Percentiles rank a stretch among this genome's conserved stretches.
These are phyloP conservation scores for Dipodascus albidus DNA, from an alignment of 805 yeast species.

Conservation along the genomic window DNA sequence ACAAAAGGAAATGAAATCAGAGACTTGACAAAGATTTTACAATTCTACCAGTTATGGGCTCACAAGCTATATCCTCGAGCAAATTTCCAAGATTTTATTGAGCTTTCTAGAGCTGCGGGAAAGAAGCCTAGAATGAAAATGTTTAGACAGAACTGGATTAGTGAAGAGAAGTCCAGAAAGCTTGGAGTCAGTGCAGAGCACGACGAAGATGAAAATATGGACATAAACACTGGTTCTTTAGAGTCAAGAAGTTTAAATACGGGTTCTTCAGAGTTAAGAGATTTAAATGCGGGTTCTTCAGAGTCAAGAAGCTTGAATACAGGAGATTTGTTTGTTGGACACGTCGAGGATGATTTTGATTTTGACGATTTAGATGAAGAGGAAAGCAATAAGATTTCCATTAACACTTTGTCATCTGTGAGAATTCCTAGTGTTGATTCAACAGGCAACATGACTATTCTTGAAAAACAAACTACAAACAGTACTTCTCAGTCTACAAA, in stretches of 20 bases:
- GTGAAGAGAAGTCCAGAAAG: conserved; percentile 6
- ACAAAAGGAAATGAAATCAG: conserved; percentile 36
- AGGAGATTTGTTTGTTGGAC: background rate
- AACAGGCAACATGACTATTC: background rate
- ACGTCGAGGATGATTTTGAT: background rate
- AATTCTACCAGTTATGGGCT: conserved; percentile 63
- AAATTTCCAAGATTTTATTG: conserved; percentile 57
- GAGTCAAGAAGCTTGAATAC: background rate
- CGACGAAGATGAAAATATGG: background rate
- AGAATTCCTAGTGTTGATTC: background rate
- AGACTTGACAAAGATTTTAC: conserved; percentile 39
- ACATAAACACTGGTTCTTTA: background rate
- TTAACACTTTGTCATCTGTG: background rate
- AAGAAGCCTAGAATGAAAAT: conserved; percentile 4
- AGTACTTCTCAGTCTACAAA: background rate
- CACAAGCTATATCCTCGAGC: conserved; percentile 72
- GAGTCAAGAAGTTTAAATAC: background rate
- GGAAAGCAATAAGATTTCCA: background rate
- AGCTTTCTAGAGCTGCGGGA: conserved; percentile 32
- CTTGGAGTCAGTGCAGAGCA: background rate
- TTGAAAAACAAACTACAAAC: background rate
- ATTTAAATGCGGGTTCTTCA: background rate
- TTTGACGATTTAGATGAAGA: too few species aligned
- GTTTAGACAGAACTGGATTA: conserved; percentile 8
- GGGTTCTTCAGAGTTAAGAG: background rate